Evolutionary conservation across 331 rosid genomes (phyloP), one percentile per base, ranked within the genome.

Genomic region (Malus hybrid): DNA sequence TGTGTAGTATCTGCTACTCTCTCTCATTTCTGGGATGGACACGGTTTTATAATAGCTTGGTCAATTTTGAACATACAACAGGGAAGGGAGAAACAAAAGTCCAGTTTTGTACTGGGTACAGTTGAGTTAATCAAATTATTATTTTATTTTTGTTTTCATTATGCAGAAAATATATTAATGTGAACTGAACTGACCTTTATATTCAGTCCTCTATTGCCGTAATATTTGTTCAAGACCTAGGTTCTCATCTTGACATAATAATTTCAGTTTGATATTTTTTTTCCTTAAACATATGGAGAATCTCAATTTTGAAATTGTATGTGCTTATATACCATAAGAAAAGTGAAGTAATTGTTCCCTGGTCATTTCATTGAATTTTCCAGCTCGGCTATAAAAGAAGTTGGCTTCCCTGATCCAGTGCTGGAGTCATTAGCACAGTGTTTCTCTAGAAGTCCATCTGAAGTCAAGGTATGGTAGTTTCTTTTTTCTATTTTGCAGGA

Each of bases 341-440:
- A 74, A 59, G 42, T 76, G 75, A 67, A 33, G 60, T 78, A 78
- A 75, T 63, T 76, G 55, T 68, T 75, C 72, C 70, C 68, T 52
- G 77, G 57, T 72, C 36, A 61, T 78, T 80, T 61, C 81, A 56
- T 72, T 83, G 42, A 72, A 69, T 78, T 84, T 85, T 63, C 71
- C 90, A 95, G 99, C 77, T 85, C 87, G 98, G 89, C 97, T 29
- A 48, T 87, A 70, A 84, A 81, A 75, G 92, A 95, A 85, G 78
- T 72, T 76, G 98, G 99, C 76, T 82, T 88, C 68, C 84, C 93
- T 62, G 93, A 95, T 80, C 61, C 70, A 71, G 96, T 89, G 77
- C 77, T 92, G 82, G 97, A 89, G 76, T 81, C 92, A 14, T 79
- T 95, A 83, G 93, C 89, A 34, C 91, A 74, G 42, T 95, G 89